These are phyloP conservation scores for Vanrija sp. DNA, from an alignment of 1,284 basidiomycete species.

Conservation along the genomic window DNA sequence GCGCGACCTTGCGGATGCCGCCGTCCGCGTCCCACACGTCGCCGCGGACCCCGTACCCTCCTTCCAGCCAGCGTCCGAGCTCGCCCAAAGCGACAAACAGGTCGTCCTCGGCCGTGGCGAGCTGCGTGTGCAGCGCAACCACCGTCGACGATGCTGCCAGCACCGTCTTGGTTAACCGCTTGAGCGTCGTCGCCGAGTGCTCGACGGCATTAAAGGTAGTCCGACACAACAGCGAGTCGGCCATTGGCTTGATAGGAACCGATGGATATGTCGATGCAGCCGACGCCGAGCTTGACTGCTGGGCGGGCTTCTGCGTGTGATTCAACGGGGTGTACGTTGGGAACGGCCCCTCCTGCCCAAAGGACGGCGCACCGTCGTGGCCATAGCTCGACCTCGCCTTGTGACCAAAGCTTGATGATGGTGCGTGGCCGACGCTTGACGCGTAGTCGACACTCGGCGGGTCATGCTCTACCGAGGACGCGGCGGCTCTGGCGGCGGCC, in stretches of 20 bases:
- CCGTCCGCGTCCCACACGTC: conserved; percentile 26
- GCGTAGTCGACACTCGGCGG: too few relatives aligned
- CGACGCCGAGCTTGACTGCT: not conserved
- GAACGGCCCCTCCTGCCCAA: too few relatives aligned
- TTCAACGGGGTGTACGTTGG: too few relatives aligned
- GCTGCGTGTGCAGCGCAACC: conserved; percentile 34
- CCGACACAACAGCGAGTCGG: conserved; percentile 45
- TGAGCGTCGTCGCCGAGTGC: conserved; percentile 37
- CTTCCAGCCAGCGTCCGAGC: conserved; percentile 40
- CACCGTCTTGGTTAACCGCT: conserved; percentile 39
- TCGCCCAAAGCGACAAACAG: conserved; percentile 36
- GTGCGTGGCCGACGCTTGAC: too few relatives aligned
- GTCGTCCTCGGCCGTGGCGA: conserved; percentile 45
- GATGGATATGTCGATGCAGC: conserved; percentile 1
- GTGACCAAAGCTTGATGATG: too few relatives aligned
- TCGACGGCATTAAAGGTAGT: conserved; percentile 44
- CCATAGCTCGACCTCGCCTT: not conserved
- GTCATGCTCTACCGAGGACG: too few relatives aligned
- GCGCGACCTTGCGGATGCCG: conserved; percentile 32
- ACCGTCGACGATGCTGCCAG: conserved; percentile 28
- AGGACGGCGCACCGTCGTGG: not conserved
- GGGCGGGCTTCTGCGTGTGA: not conserved
- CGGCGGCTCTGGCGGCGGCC: too few relatives aligned
- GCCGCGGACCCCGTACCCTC: conserved; percentile 31
- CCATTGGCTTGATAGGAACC: conserved; percentile 34